Evolutionary conservation across 225 moss, liverwort and hornwort genomes (phyloP), one percentile per base, ranked within the genome.

Genomic region (Marchantia paleacea): DNA sequence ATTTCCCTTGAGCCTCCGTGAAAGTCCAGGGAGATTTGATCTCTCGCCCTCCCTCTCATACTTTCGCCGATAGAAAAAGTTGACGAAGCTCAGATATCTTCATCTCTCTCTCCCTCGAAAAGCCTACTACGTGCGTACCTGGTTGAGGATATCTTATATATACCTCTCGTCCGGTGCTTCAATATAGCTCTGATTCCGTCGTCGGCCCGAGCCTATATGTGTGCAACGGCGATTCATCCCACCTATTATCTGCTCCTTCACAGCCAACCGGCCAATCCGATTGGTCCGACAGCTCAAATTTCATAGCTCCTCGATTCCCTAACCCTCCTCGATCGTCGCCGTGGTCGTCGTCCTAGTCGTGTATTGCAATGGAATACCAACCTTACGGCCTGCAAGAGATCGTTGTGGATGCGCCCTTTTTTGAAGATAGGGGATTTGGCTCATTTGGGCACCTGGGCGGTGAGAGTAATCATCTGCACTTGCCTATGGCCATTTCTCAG

Each of bases 361-460:
- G 71, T 31, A 30, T 72, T 25, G 24, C 81, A 10, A 87, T 82
- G 87, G 87, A 84, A 13, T 84, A 77, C 62, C 57, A 61, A 48
- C 12, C 54, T 10, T 80, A 71, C 69, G 69, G 62, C 19, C 60
- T 79, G 10, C 84, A 79, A 28, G 82, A 78, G 62, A 55, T 80
- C 72, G 73, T 54, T 72, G 70, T 72, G 19, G 79, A 84, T 66
- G 66, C 55, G 48, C 79, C 79, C 12, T 50, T 76, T 39, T 19
- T 73, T 30, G 84, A 84, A 55, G 87, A 87, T 55, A 82, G 79
- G 61, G 58, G 81, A 8, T 62, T 73, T 52, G 82, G 80, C 28
- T 79, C 53, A 28, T 77, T 73, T 67, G 6, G 74, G 15, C 77
- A 84, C 25, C 22, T 67, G n/a, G 75, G n/a, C 12, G 75, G 48